Conservation (phyloP, 2,329 filamentous ascomycete species). For the Chaetomium olivaceum region DNA sequence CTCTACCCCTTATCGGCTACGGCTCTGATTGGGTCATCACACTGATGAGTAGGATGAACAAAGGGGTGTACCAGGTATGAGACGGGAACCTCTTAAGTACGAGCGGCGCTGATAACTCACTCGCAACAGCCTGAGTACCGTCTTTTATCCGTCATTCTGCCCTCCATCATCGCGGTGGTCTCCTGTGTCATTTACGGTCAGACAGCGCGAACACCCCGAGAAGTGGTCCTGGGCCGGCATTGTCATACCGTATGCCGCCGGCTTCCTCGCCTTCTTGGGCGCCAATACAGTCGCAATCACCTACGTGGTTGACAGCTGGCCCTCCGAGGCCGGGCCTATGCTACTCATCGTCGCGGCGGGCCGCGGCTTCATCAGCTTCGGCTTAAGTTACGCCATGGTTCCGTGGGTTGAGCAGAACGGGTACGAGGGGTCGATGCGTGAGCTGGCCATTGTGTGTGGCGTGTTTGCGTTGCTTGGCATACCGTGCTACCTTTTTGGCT, state of each 20-base stretch:
- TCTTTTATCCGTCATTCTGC: background rate
- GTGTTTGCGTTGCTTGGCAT: conserved; percentile 11
- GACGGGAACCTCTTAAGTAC: background rate
- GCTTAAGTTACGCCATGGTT: conserved; percentile 2
- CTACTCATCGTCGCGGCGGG: conserved; percentile 6
- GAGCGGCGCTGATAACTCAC: background rate
- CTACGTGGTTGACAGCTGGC: conserved; percentile 13
- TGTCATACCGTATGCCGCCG: conserved; percentile 6
- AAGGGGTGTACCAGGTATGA: conserved; percentile 10
- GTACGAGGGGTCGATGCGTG: conserved; percentile 8
- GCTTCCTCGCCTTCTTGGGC: conserved; percentile 9
- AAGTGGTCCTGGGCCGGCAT: conserved; percentile 11
- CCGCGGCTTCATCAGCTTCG: conserved; percentile 11
- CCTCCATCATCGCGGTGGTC: conserved; percentile 1
- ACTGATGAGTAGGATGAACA: conserved; percentile 13
- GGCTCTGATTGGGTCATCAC: conserved; percentile 8
- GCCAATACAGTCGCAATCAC: conserved; percentile 9
- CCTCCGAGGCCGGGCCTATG: background rate
- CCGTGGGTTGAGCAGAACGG: conserved; percentile 4
- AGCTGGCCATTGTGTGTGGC: conserved; percentile 5
- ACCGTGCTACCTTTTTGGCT: conserved; percentile 6
- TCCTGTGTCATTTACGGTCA: conserved; percentile 14
- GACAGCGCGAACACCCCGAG: conserved; percentile 2
- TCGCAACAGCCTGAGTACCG: conserved; percentile 6
- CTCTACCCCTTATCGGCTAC: conserved; percentile 5